Conservation (phyloP, 352 stramenopile genomes). For the Phytophthora idaei region DNA sequence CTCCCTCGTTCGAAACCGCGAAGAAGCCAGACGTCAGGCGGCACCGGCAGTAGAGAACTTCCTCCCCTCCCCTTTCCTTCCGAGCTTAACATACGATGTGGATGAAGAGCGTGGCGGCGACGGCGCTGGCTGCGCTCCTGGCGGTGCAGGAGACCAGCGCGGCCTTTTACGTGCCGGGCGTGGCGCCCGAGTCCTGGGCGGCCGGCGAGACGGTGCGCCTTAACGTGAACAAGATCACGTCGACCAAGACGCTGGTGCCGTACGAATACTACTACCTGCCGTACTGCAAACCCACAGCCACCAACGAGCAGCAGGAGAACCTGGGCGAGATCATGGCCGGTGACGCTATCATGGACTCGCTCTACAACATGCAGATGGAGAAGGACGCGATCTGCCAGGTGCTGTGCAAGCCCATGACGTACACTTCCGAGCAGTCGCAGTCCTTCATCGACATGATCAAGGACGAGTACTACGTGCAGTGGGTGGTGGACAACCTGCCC, state of each 20-base stretch:
- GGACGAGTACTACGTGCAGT: conserved; percentile 95
- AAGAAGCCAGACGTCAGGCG: conserved; percentile 26
- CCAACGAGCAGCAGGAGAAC: conserved; percentile 91
- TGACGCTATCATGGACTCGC: conserved; percentile 92
- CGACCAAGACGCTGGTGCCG: conserved; percentile 97
- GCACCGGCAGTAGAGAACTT: conserved; percentile 12
- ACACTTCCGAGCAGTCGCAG: conserved; percentile 78
- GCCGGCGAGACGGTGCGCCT: conserved; percentile 88
- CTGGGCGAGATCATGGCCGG: conserved; percentile 93
- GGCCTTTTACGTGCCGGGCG: conserved; percentile 87
- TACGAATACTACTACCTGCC: conserved; percentile 99
- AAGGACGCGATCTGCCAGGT: conserved; percentile 89
- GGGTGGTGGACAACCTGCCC: conserved; percentile 93
- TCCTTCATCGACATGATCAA: conserved; percentile 93
- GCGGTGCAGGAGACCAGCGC: conserved; percentile 35
- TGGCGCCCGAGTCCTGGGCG: conserved; percentile 84
- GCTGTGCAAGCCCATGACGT: conserved; percentile 89
- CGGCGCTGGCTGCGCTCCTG: conserved; percentile 32
- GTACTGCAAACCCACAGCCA: conserved; percentile 87
- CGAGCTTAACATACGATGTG: conserved; percentile 26
- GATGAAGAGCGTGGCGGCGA: conserved; percentile 39
- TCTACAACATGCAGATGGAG: conserved; percentile 91
- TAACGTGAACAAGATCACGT: conserved; percentile 99
- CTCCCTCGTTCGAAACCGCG: conserved; percentile 24
- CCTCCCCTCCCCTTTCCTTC: conserved; percentile 9